Conservation (phyloP, 2,329 filamentous ascomycete genomes). For the Aspergillus persii region DNA sequence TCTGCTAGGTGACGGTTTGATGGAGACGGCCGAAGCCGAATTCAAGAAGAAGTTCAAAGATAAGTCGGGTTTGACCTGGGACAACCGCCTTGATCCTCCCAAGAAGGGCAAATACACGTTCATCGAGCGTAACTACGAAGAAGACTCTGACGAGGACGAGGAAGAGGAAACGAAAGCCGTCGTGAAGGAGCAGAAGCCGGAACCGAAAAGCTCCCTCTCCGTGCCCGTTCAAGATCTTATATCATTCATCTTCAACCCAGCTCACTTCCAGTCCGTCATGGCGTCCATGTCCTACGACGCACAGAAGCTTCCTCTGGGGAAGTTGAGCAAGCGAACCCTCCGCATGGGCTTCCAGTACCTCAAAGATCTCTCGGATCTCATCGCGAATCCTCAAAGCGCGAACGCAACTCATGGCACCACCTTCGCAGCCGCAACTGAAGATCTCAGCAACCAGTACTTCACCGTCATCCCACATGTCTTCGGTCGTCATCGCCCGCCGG, state of each 20-base stretch:
- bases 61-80: slow-evolving; percentile 55
- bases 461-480: slow-evolving; percentile 79
- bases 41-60: slow-evolving; percentile 59
- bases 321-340: slow-evolving; percentile 77
- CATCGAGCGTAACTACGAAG: slow-evolving; percentile 73
- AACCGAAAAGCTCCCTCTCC: slow-evolving; percentile 57
- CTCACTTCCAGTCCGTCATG: slow-evolving; percentile 63
- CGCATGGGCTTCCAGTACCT: slow-evolving; percentile 71
- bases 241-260: slow-evolving; percentile 77
- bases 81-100: slow-evolving; percentile 45
- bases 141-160: slow-evolving; percentile 58
- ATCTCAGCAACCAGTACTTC: slow-evolving; percentile 75
- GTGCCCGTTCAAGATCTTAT: slow-evolving; percentile 66
- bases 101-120: slow-evolving; percentile 70
- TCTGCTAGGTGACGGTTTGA: slow-evolving; percentile 37
- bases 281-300: slow-evolving; percentile 45
- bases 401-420: slow-evolving; percentile 41
- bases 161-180: slow-evolving; percentile 22
- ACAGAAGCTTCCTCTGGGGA: slow-evolving; percentile 76
- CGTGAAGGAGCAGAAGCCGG: slow-evolving; percentile 35
- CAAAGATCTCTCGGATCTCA: slow-evolving; percentile 68
- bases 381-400: slow-evolving; percentile 56
- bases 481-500: slow-evolving; percentile 68
- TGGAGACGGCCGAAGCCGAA: slow-evolving; percentile 40
- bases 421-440: slow-evolving; percentile 50